Evolutionary conservation across 2,329 filamentous ascomycete species (phyloP).

Genomic region (Monosporascus sp.): DNA sequence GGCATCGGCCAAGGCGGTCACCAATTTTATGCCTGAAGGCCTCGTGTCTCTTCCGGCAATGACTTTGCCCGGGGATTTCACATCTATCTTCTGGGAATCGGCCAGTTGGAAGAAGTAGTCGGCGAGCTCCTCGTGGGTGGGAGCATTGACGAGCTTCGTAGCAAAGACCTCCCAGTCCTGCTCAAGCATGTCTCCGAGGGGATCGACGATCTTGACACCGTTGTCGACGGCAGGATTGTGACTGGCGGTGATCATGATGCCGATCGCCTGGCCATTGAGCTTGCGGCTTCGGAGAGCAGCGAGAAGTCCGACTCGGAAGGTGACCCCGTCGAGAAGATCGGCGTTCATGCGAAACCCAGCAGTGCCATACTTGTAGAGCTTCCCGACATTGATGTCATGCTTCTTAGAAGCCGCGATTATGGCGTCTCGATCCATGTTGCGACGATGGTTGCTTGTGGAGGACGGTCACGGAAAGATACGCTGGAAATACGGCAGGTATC

Average conservation of each 20-base stretch:
- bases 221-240: slow-evolving; percentile 90
- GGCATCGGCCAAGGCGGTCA: slow-evolving; percentile 72
- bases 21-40: slow-evolving; percentile 81
- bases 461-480: no score
- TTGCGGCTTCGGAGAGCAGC: slow-evolving; percentile 86
- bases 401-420: slow-evolving; percentile 58
- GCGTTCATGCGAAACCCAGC: slow-evolving; percentile 66
- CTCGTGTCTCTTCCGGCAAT: slow-evolving; percentile 91
- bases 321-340: slow-evolving; percentile 82
- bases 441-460: no score
- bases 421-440: slow-evolving; percentile 43
- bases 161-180: slow-evolving; percentile 90
- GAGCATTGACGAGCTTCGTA: slow-evolving; percentile 82
- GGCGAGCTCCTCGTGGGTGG: slow-evolving; percentile 67
- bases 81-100: slow-evolving; percentile 70
- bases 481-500: no score
- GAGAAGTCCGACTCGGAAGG: slow-evolving; percentile 87
- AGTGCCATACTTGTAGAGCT: slow-evolving; percentile 60
- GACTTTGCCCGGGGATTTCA: slow-evolving; percentile 67
- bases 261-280: slow-evolving; percentile 84
- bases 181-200: slow-evolving; percentile 96
- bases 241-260: slow-evolving; percentile 93
- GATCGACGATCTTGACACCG: slow-evolving; percentile 93
- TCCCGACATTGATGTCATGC: slow-evolving; percentile 54
- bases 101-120: slow-evolving; percentile 73